These are phyloP conservation scores for Staphylotrichum longicolle DNA, from an alignment of 495 filamentous ascomycete genomes.

Conservation along the genomic window DNA sequence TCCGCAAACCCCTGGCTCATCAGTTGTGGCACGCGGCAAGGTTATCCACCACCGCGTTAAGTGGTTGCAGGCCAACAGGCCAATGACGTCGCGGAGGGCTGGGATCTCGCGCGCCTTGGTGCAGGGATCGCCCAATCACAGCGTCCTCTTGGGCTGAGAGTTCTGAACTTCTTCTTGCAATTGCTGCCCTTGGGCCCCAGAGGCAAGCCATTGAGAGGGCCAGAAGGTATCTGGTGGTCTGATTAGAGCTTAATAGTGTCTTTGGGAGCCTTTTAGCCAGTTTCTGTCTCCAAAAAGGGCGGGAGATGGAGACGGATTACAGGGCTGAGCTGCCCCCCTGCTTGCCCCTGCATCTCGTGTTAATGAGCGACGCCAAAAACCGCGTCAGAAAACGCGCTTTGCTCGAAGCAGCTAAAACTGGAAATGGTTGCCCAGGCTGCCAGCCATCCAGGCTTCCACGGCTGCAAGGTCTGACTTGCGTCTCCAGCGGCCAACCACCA, in stretches of 20 bases:
- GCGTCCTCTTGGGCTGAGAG: not conserved
- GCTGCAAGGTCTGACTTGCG: conserved; percentile 17
- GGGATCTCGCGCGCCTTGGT: conserved; percentile 6
- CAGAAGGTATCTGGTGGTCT: not conserved
- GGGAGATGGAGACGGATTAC: not conserved
- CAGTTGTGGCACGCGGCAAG: not conserved
- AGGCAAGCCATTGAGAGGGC: conserved; percentile 1
- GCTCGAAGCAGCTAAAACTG: conserved; percentile 12
- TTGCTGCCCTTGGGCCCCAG: not conserved
- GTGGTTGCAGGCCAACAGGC: conserved; percentile 19
- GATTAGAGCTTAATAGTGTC: not conserved
- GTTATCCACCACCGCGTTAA: conserved; percentile 14
- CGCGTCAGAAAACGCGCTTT: conserved; percentile 27
- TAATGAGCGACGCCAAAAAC: conserved; percentile 30
- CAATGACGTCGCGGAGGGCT: conserved; percentile 20
- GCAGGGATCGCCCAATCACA: conserved; percentile 1
- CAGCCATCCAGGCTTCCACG: conserved; percentile 17
- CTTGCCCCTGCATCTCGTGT: conserved; percentile 16
- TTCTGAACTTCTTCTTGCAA: not conserved
- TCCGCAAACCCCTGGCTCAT: too few relatives aligned
- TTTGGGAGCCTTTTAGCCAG: too few relatives aligned
- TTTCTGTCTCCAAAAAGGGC: too few relatives aligned
- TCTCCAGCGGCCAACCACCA: conserved; percentile 2
- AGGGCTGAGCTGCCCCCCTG: not conserved
- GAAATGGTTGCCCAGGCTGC: conserved; percentile 13